A percentile compares a stretch with the other conserved stretches of the same genome.
Conservation (phyloP, 2,329 filamentous ascomycete genomes). For the Penicillium sp. region DNA sequence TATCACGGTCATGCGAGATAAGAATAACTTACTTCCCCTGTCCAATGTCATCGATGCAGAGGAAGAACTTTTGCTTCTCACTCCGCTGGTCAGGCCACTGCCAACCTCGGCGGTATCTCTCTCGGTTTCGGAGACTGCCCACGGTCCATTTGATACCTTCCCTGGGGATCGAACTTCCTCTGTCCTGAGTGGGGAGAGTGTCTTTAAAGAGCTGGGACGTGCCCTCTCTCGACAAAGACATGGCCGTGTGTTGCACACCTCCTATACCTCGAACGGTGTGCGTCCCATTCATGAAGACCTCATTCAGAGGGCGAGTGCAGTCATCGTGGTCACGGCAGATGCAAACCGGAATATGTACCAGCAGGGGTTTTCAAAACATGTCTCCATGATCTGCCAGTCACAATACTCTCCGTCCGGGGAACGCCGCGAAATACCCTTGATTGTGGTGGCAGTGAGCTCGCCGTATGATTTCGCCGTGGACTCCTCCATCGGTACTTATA, state of each 20-base stretch:
- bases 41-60: constrained; percentile 78
- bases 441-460: constrained; percentile 91
- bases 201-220: constrained; percentile 86
- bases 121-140: constrained; percentile 55
- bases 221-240: constrained; percentile 83
- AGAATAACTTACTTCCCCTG: constrained; percentile 79
- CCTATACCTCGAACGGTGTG: constrained; percentile 91
- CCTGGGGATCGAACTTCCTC: constrained; percentile 60
- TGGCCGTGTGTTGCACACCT: constrained; percentile 87
- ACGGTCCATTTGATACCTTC: constrained; percentile 55
- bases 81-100: constrained; percentile 87
- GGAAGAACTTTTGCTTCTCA: constrained; percentile 86
- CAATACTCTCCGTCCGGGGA: constrained; percentile 42
- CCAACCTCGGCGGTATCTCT: constrained; percentile 83
- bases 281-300: constrained; percentile 90
- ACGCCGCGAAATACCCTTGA: constrained; percentile 71
- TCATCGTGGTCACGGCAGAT: constrained; percentile 90
- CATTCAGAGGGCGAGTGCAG: constrained; percentile 82
- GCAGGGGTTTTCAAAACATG: constrained; percentile 91
- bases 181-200: constrained; percentile 87
- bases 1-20: constrained; percentile 89
- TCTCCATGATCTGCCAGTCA: constrained; percentile 80
- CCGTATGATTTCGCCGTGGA: constrained; percentile 97
- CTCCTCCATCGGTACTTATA: constrained; percentile 82
- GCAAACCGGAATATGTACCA: constrained; percentile 94